These are phyloP conservation scores for Thalassiosira hispida DNA, from an alignment of 352 stramenopile genomes.

Conservation along the genomic window DNA sequence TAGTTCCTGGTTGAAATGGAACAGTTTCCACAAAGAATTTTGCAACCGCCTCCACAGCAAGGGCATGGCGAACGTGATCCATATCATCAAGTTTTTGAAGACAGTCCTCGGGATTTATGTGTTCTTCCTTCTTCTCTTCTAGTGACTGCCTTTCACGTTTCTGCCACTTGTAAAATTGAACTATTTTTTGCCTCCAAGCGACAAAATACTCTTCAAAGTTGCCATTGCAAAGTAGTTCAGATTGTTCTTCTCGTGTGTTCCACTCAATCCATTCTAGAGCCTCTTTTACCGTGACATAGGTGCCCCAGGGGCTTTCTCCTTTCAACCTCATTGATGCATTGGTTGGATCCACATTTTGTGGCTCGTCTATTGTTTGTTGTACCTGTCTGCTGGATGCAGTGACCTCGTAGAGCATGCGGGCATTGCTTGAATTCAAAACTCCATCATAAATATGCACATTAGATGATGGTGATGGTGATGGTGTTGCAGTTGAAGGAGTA, in stretches of 20 bases:
- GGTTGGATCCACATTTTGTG: neutral
- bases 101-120: conserved; percentile 2
- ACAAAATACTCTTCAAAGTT: conserved; percentile 23
- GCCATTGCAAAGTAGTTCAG: neutral
- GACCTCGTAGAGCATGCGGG: conserved; percentile 55
- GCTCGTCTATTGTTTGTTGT: no score
- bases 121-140: conserved; percentile 7
- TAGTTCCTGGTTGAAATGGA: conserved; percentile 10
- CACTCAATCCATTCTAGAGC: conserved; percentile 48
- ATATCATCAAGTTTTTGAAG: conserved; percentile 15
- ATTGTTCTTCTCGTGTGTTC: conserved; percentile 21
- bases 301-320: conserved; percentile 63
- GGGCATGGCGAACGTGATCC: conserved; percentile 28
- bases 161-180: conserved; percentile 10
- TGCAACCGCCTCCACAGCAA: conserved; percentile 48
- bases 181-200: conserved; percentile 13
- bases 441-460: conserved; percentile 63
- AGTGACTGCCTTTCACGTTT: neutral
- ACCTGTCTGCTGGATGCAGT: conserved; percentile 4
- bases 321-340: neutral
- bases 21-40: conserved; percentile 43
- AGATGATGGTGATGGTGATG: conserved; percentile 12
- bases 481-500: neutral
- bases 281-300: conserved; percentile 70
- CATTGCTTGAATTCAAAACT: conserved; percentile 40